A percentile compares a stretch with the other conserved stretches of the same genome.
Conservation (phyloP, 257 asterid genomes). For the Solanum commersonii region DNA sequence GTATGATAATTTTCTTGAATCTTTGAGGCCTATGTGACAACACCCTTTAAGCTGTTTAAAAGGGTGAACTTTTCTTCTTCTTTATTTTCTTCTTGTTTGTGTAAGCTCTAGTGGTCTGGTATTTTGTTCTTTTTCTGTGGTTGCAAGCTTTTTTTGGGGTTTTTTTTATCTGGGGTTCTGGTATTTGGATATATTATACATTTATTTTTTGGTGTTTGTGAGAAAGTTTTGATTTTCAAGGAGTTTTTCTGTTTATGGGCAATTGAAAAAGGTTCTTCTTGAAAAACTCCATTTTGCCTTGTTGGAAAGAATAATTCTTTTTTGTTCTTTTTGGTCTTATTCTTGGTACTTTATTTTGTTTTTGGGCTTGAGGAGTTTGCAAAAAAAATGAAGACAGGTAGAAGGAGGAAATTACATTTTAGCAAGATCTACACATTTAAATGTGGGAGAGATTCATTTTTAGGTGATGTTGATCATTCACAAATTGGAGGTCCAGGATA, state of each 20-base stretch:
- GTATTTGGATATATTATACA: not conserved
- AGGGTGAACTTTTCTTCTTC: not conserved
- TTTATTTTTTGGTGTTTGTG: not conserved
- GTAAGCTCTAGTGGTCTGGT: not conserved
- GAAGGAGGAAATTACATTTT: constrained; percentile 46
- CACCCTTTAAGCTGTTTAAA: not conserved
- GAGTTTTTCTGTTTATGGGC: not conserved
- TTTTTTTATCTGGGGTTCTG: not conserved
- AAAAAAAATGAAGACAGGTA: constrained; percentile 26
- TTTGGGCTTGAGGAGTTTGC: not conserved
- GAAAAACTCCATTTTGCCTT: constrained; percentile 1
- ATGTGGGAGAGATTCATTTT: constrained; percentile 35
- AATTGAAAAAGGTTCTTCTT: constrained; percentile 9
- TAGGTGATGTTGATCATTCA: constrained; percentile 46
- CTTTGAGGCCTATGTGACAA: not conserved
- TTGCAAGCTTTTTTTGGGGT: not conserved
- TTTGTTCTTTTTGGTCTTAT: not conserved
- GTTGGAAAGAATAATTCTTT: not conserved
- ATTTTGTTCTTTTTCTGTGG: not conserved
- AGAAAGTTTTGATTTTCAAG: not conserved
- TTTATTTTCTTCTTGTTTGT: not conserved
- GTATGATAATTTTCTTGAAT: not conserved
- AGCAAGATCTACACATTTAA: constrained; percentile 75
- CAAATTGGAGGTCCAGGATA: constrained; percentile 87
- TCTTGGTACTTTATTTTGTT: not conserved